Evolutionary conservation across 257 asterid species (phyloP), one percentile per base, ranked within the genome.

Genomic region (Buddleja alternifolia): DNA sequence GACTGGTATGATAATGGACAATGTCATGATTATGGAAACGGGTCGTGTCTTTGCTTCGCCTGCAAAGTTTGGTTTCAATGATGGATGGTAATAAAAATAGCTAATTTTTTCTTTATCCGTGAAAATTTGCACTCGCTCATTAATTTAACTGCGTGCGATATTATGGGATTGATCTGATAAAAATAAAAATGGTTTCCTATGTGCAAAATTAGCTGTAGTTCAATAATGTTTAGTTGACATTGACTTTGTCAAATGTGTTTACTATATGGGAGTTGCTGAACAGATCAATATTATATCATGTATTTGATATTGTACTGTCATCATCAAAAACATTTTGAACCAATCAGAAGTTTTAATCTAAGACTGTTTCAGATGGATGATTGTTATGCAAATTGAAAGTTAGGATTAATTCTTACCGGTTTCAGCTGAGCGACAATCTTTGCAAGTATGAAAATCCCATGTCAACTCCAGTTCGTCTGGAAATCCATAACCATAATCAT

Each of bases 391-490:
- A 20, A 16, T 3, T 4, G 19, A 53, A 24, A 17, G 2, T 32
- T 15, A 11, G 10, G 34, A 46, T n/a, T 63, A 11, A 41, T 63
- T 6, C 55, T 73, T 77, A 77, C 89, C 83, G 19, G 72, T 68
- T 56, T 29, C 5, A 29, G 37, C 60, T 42, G 70, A 54, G 36
- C 51, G 81, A 70, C 88, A 85, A 8, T 59, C 73, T 59, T 66
- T 47, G 57, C 87, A 83, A 21, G 50, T 53, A 0, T 66, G 72
- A 24, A 47, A 56, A 45, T 67, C 45, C 95, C 95, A 87, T 24
- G 86, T 73, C 68, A 86, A 73, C 73, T 70, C 71, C 6, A 87
- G 77, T 67, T 77, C 68, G 25, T 25, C 62, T 3, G 82, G 67
- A 24, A 82, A 71, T 4, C 15, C 34, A 19, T 32, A 45, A 5